Base-by-base conservation (phyloP, 2,329 filamentous ascomycete species). In the Dothideomycetes sp. region DNA sequence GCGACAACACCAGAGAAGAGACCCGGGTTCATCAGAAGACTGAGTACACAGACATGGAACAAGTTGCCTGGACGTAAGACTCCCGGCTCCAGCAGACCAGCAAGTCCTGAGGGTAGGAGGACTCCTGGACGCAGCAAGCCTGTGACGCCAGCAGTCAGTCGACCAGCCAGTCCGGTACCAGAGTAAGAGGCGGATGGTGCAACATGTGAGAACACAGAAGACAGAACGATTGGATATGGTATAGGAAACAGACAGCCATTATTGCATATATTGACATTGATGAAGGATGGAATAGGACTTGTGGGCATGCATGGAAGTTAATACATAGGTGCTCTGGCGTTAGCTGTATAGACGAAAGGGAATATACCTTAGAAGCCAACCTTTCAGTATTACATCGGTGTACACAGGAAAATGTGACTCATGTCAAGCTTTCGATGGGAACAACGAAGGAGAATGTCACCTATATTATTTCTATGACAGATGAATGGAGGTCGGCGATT, bases 1-100 rank as follows among this genome's bases (percentile, higher is more conserved):
- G 17, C 30, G 7, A 20, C 38, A 15, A 40, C 37, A 23, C 37
- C 37, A 7, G 37, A 40, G 22, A 41, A 34, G 40, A 42, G 40
- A 34, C 40, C 40, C 28, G 32, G 40, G 11, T 34, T 42, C 24
- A 35, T 42, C 20, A 23, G 40, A 18, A 42, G 40, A 31, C 8
- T 42, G 19, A 36, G 32, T 33, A 42, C 31, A 8, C 40, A 42
- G 15, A 36, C 40, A n/a, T 42, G 32, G 31, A 30, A 31, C 31
- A 42, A 36, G 31, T 6, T 41, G 16, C 30, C 30, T 5, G 31
- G 39, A n/a, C 27, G 24, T 23, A 42, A 36, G 31, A 42, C 40
- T 23, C 40, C 40, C 5, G 22, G 40, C 25, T 31, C 31, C 17
- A 42, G 40, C 27, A 36, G 31, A 25, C 27, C 40, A 2, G 16